Percentiles rank a stretch among this genome's conserved stretches.
Conservation (phyloP, 2,329 filamentous ascomycete genomes). For the Ophiostoma sp. region DNA sequence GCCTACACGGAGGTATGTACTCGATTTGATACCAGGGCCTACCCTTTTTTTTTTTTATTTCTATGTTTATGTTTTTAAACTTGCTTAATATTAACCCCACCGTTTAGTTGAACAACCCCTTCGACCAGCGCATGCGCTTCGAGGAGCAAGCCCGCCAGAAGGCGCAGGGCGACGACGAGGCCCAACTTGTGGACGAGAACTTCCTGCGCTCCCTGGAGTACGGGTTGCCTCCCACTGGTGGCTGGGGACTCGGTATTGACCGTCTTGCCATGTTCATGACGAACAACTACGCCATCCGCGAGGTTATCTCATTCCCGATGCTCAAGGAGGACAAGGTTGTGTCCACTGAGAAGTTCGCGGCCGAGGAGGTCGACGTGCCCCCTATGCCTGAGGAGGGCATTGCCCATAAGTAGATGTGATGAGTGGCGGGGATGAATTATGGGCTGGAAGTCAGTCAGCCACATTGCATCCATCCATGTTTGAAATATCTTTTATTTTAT, state of each 20-base stretch:
- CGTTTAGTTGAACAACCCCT: slow-evolving; percentile 78
- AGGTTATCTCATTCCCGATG: slow-evolving; percentile 94
- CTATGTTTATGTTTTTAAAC: not conserved
- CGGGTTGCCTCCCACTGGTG: slow-evolving; percentile 80
- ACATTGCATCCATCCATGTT: not conserved
- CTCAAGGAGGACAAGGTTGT: slow-evolving; percentile 78
- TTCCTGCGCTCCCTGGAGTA: slow-evolving; percentile 84
- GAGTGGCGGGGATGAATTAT: not conserved
- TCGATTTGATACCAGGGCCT: not conserved
- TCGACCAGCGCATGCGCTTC: slow-evolving; percentile 87
- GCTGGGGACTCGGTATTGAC: slow-evolving; percentile 96
- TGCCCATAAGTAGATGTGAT: slow-evolving; percentile 31
- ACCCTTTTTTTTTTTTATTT: not conserved
- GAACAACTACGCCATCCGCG: slow-evolving; percentile 92
- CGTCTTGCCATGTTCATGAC: slow-evolving; percentile 65
- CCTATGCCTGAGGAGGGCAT: slow-evolving; percentile 42
- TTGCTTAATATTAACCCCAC: not conserved
- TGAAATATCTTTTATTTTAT: not conserved
- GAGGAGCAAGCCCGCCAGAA: slow-evolving; percentile 97
- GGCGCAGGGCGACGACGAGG: slow-evolving; percentile 95
- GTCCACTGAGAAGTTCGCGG: slow-evolving; percentile 51
- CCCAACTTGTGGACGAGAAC: slow-evolving; percentile 92
- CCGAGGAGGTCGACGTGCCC: slow-evolving; percentile 38
- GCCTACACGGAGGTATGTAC: slow-evolving; percentile 74
- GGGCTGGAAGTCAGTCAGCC: not conserved